Percentiles rank a stretch among this genome's conserved stretches.
phyloP scores from a whole-genome alignment of 805 yeast species.

The Wickerhamomyces chaumierensis region DNA sequence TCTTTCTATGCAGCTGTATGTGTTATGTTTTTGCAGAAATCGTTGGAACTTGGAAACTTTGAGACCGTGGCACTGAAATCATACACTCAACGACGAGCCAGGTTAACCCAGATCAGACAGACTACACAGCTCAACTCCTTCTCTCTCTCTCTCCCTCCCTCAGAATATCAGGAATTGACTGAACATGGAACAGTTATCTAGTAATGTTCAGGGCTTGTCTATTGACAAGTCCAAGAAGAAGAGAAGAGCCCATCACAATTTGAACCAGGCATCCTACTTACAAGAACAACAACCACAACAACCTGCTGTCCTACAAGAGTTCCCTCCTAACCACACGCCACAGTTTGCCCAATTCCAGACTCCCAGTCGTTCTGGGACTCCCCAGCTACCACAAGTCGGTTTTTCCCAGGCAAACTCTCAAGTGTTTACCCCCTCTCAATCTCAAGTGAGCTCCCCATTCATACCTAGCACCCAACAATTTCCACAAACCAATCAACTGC shows the following conservation, averaged over 20 bases:
- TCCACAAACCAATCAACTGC: not conserved
- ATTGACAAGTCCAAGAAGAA: slow-evolving; percentile 9
- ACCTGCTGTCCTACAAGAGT: not conserved
- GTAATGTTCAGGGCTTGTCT: not conserved
- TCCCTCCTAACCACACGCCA: slow-evolving; percentile 1
- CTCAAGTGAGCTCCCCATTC: not conserved
- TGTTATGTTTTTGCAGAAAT: too few relatives aligned
- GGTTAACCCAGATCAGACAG: too few relatives aligned
- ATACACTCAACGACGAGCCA: too few relatives aligned
- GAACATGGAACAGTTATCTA: not conserved
- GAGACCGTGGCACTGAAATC: too few relatives aligned
- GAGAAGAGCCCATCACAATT: slow-evolving; percentile 15
- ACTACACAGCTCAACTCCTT: too few relatives aligned
- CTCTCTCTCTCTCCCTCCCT: too few relatives aligned
- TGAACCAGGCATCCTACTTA: slow-evolving; percentile 2
- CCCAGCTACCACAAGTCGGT: not conserved
- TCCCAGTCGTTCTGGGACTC: not conserved
- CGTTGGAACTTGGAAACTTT: too few relatives aligned
- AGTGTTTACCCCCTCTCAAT: not conserved
- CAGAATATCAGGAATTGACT: too few relatives aligned
- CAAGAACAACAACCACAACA: not conserved
- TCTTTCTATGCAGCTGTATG: too few relatives aligned
- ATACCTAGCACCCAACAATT: not conserved
- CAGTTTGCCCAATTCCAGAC: not conserved
- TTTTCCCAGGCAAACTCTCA: not conserved